Evolutionary conservation across 139 green algal species (phyloP), one percentile per base, ranked within the genome.

Genomic region (Chlamydomonas schloesseri): DNA sequence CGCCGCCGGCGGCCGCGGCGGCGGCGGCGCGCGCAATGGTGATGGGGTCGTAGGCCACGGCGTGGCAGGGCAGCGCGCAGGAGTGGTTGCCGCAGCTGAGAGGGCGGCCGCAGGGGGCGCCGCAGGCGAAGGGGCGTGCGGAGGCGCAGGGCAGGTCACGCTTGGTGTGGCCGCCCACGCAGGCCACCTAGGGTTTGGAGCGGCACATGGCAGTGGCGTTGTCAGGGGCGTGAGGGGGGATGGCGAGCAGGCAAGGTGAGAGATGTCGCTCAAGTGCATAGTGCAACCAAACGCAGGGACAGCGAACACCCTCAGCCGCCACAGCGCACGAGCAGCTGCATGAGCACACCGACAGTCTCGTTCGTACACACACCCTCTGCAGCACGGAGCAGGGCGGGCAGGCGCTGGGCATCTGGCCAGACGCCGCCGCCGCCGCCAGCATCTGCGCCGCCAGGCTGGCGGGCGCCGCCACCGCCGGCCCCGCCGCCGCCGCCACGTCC

Each of bases 51-150:
- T 67, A 8, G 0, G 37, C 57, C 31, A 91, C 71, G 29, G 82
- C 82, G 73, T 97, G 95, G 84, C 95, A 97, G 0, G 84, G 64
- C 23, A 90, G 58, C 21, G 58, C 46, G 91, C 95, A 97, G 28
- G 58, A 86, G 88, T 97, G 95, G 77, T 94, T 94, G 68, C 90
- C 91, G 82, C 95, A 97, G 0, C 81, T 26, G n/a, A 97, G 88
- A 11, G 70, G 68, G 15, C 47, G 53, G 18, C 89, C 86, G 67
- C 92, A 95, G 0, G 67, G 50, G 37, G 60, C 37, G 14, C 55
- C 83, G 80, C 94, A 97, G 72, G 72, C 53, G 71, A 92, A 95
- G 1, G 91, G 81, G 21, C 57, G 67, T 18, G 74, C 86, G 18
- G 34, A 31, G 76, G 60, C 81, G 89, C 94, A 97, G 6, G 88